A percentile compares a stretch with the other conserved stretches of the same genome.
phyloP scores from a whole-genome alignment of 2,329 filamentous ascomycete genomes.

The Hypoxylon sp. region DNA sequence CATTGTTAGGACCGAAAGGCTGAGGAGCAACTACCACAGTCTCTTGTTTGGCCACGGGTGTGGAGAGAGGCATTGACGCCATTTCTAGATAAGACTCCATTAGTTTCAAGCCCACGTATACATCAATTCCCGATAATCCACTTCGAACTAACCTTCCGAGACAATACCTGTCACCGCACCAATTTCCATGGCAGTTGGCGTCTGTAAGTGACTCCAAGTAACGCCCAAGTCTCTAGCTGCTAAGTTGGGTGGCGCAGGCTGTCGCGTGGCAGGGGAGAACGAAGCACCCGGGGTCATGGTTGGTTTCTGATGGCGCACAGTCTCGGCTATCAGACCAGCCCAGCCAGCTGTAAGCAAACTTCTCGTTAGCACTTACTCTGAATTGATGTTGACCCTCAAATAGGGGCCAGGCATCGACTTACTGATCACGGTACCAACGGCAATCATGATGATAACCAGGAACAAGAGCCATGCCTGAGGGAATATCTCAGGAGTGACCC shows the following conservation, averaged over 20 bases:
- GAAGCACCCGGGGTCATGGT: background rate
- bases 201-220: background rate
- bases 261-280: background rate
- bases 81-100: slow-evolving; percentile 5
- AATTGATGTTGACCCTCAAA: background rate
- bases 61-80: background rate
- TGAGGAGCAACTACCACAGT: background rate
- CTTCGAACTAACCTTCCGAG: slow-evolving; percentile 21
- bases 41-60: background rate
- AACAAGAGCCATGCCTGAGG: slow-evolving; percentile 43
- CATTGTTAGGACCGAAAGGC: background rate
- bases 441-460: slow-evolving; percentile 33
- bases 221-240: background rate
- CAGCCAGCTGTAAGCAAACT: slow-evolving; percentile 41
- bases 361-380: slow-evolving; percentile 11
- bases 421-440: slow-evolving; percentile 35
- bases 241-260: slow-evolving; percentile 16
- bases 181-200: background rate
- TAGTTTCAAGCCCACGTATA: background rate
- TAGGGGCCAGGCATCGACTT: slow-evolving; percentile 12
- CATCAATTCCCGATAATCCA: background rate
- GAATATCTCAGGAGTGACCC: slow-evolving; percentile 29
- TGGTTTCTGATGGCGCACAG: slow-evolving; percentile 22
- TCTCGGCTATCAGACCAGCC: slow-evolving; percentile 43
- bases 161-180: background rate